Base-by-base conservation (phyloP, 805 yeast species). In the Hanseniaspora opuntiae region DNA sequence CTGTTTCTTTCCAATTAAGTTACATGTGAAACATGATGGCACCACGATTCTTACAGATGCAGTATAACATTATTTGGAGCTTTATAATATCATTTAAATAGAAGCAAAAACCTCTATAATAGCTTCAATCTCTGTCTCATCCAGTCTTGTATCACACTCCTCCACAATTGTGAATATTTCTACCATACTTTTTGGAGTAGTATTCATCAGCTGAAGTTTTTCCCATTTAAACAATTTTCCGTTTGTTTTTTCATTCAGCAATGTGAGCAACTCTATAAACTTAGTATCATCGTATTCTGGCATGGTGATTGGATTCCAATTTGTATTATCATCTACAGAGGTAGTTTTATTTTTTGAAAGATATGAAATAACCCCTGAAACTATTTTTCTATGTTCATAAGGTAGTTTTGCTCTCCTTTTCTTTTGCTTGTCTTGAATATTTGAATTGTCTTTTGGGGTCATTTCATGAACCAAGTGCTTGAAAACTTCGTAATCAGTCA, bases 111-210 rank as follows among this genome's bases (percentile, higher is more conserved):
- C 73, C 5, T 69, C 75, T 32, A 90, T 58, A 2, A 90, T 75
- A 3, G 71, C 69, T 45, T 79, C 76, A 47, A 85, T 73, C 56
- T 81, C 74, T 1, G 77, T 83, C 56, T 84, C 86, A n/a, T 70
- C 68, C 60, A 88, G 83, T 60, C 98, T 73, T 57, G 78, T 80
- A 59, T 90, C 98, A 66, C 96, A 90, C 63, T 93, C 97, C 63
- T 90, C 98, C 1, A 90, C 79, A 30, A 90, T 69, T 0, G 93
- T 74, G 63, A 80, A 87, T 50, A 90, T 71, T 37, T 78, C 82
- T 12, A 89, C 96, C 72, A 86, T 69, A 5, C 86, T 78, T 45
- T 82, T 71, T 1, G 98, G 98, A 30, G 86, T 73, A 8, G 81
- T 72, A 64, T 90, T 89, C 54, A 89, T 75, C 39, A 90, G 77